Evolutionary conservation across 2,329 filamentous ascomycete species (phyloP).

Genomic region (Boeremia lycopersici): DNA sequence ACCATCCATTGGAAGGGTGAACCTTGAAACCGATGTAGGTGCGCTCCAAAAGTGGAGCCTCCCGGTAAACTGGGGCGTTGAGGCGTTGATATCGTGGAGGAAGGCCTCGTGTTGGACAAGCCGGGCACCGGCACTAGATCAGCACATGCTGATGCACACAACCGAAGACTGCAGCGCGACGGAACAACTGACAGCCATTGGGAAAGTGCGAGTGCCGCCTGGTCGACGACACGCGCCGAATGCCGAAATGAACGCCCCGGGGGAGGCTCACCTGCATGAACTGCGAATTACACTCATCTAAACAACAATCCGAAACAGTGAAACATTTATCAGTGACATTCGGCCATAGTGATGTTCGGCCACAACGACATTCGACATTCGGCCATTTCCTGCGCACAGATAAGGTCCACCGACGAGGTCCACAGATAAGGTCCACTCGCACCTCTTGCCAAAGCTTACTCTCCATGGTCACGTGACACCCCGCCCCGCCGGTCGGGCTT

Average conservation of each 20-base stretch:
- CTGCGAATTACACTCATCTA: background rate
- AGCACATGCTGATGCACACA: background rate
- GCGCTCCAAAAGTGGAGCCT: slow-evolving; percentile 9
- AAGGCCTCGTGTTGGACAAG: slow-evolving; percentile 8
- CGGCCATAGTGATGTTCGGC: too few relatives aligned
- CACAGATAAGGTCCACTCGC: background rate
- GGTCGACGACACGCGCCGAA: background rate
- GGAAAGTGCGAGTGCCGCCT: background rate
- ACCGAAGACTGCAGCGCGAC: background rate
- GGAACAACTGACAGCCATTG: background rate
- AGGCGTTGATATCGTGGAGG: slow-evolving; percentile 4
- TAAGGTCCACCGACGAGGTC: background rate
- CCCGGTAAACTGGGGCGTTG: slow-evolving; percentile 9
- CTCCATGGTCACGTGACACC: slow-evolving; percentile 4
- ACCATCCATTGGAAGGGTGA: background rate
- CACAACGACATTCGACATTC: background rate
- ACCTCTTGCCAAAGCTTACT: background rate
- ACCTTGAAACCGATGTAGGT: background rate
- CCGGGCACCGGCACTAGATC: slow-evolving; percentile 6
- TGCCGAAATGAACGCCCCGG: background rate
- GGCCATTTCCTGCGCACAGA: background rate
- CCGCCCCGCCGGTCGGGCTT: slow-evolving; percentile 6
- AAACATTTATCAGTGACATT: too few relatives aligned
- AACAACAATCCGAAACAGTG: background rate
- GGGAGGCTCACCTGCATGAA: slow-evolving; percentile 2